Percentiles rank a stretch among this genome's conserved stretches.
Evolutionary conservation across 139 green algal species (phyloP).

Genomic region (Tetraselmis striata): DNA sequence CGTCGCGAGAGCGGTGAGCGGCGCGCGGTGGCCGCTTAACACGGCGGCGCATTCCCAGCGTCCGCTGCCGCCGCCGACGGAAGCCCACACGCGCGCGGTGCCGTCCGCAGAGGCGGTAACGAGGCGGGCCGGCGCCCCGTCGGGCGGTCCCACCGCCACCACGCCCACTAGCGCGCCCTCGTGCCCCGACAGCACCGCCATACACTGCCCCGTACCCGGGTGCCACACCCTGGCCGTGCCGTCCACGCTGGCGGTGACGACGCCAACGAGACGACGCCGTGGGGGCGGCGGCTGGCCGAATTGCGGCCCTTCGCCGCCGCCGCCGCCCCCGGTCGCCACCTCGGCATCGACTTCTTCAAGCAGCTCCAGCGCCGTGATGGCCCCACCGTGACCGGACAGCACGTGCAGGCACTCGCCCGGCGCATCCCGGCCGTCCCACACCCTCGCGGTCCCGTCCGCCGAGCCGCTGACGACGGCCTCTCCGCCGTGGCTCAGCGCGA

Average conservation of each 20-base stretch:
- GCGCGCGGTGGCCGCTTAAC: not conserved
- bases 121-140: not conserved
- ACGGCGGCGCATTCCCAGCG: not conserved
- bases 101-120: conserved; percentile 54
- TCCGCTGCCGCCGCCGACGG: not conserved
- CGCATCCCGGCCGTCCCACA: not conserved
- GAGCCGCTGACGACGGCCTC: not conserved
- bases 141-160: not conserved
- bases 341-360: not conserved
- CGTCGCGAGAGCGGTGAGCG: not conserved
- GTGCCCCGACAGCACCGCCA: not conserved
- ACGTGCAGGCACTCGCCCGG: not conserved
- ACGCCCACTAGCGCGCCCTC: not conserved
- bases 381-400: not conserved
- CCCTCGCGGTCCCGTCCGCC: not conserved
- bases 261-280: not conserved
- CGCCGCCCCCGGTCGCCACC: not conserved
- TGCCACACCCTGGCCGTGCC: conserved; percentile 54
- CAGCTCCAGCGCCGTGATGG: not conserved
- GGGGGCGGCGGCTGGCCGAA: too few relatives aligned
- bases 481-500: not conserved
- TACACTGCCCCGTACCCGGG: conserved; percentile 14
- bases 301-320: not conserved
- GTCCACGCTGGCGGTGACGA: conserved; percentile 56
- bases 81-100: conserved; percentile 48